Conservation (phyloP, 148 eudicot genomes). For the Simmondsia chinensis region DNA sequence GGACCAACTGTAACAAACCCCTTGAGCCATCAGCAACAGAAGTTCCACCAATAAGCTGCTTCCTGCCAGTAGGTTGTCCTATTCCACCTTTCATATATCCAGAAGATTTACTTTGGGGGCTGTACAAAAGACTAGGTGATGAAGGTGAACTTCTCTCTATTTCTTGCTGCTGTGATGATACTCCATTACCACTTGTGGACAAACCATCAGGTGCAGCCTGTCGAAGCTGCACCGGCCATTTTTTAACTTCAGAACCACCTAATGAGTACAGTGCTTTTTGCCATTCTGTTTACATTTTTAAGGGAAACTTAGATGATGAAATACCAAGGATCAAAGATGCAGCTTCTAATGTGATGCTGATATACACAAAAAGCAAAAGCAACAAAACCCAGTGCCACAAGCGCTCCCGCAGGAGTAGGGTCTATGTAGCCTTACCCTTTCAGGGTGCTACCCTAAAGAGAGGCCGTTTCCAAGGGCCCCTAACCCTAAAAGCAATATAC, state of each 20-base stretch:
- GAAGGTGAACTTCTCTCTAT: conserved; percentile 71
- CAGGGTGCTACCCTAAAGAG: no score
- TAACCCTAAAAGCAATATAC: no score
- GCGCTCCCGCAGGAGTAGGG: no score
- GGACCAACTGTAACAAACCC: conserved; percentile 88
- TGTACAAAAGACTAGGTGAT: conserved; percentile 68
- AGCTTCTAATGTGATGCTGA: no score
- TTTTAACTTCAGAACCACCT: conserved; percentile 87
- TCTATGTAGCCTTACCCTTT: no score
- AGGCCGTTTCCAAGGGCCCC: no score
- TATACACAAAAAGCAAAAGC: no score
- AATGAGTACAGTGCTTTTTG: conserved; percentile 84
- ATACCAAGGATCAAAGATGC: no score
- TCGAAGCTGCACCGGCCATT: conserved; percentile 90
- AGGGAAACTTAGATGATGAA: conserved; percentile 5
- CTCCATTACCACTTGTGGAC: conserved; percentile 57
- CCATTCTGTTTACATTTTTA: conserved; percentile 78
- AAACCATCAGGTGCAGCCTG: conserved; percentile 74
- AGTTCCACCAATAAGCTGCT: conserved; percentile 69
- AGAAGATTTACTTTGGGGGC: conserved; percentile 66
- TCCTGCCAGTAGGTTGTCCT: conserved; percentile 66
- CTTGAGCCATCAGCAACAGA: conserved; percentile 52
- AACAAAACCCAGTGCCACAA: no score
- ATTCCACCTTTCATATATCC: conserved; percentile 67
- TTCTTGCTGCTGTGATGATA: conserved; percentile 77